Evolutionary conservation across 495 filamentous ascomycete genomes (phyloP), one percentile per base, ranked within the genome.

Genomic region (Penicillium cinerascens): DNA sequence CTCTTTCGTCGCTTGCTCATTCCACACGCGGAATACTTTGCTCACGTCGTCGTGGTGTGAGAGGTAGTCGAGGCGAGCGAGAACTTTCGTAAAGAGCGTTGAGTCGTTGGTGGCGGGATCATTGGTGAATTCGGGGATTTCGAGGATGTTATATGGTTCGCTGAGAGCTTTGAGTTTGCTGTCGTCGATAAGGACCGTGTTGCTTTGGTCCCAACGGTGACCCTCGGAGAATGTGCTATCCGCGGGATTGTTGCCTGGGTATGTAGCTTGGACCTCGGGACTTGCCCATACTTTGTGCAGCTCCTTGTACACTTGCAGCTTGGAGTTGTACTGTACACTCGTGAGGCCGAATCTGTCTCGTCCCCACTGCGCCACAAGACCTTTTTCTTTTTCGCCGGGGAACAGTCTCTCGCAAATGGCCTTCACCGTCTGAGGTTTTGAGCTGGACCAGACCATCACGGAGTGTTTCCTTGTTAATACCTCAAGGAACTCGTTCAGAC

Each of bases 371-470:
- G 84, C 89, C 8, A 91, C 71, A 0, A 96, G 70, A 0, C 68
- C 46, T 0, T 68, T 52, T 39, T 78, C 70, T 23, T 69, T 47
- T 11, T 74, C 47, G 6, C 64, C 65, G 38, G 39, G 70, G 67
- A 58, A 95, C 47, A 53, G 83, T 74, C 48, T 76, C 49, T 16
- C 60, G 47, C 61, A 69, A 16, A 97, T 86, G 6, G 64, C 63
- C 0, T 65, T 33, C 0, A 96, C 87, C 47, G 92, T 97, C 6
- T 69, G 51, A 0, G 85, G 84, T 22, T 74, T 78, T 0, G 95
- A 91, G 40, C 88, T 92, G 0, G 91, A 95, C 92, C 93, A 98
- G 48, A 98, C 80, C 71, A 95, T 88, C 15, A 96, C 86, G 26
- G 67, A 74, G 72, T 91, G 88, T 22, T 82, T 81, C 16, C 76